Percentiles rank a stretch among this genome's conserved stretches.
These are phyloP conservation scores for Daldinia bambusicola DNA, from an alignment of 495 filamentous ascomycete genomes.

Conservation along the genomic window DNA sequence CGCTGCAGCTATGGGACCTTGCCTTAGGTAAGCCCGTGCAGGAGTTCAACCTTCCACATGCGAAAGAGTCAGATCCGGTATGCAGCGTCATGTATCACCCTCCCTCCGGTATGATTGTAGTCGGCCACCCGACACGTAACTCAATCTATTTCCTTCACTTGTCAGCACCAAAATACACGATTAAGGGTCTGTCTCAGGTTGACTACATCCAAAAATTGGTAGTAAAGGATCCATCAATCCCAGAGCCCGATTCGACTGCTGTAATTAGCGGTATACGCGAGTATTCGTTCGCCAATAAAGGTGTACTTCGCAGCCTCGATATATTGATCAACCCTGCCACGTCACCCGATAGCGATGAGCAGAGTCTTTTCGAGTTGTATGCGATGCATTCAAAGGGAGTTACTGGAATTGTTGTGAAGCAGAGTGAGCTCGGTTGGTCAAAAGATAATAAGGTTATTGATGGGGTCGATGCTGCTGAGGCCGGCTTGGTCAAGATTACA, in stretches of 20 bases:
- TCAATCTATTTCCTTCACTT: slow-evolving; percentile 96
- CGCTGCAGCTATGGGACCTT: slow-evolving; percentile 98
- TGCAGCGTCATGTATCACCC: slow-evolving; percentile 96
- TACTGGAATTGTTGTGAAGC: slow-evolving; percentile 82
- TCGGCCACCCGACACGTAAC: slow-evolving; percentile 96
- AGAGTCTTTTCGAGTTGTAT: slow-evolving; percentile 89
- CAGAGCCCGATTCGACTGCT: slow-evolving; percentile 89
- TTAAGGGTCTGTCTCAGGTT: slow-evolving; percentile 84
- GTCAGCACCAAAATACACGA: slow-evolving; percentile 88
- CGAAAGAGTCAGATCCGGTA: slow-evolving; percentile 94
- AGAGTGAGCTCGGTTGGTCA: slow-evolving; percentile 89
- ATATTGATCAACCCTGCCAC: slow-evolving; percentile 73
- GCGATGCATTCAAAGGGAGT: slow-evolving; percentile 97
- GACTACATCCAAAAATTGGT: slow-evolving; percentile 81
- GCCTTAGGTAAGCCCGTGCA: slow-evolving; percentile 93
- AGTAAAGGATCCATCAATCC: slow-evolving; percentile 75
- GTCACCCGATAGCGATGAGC: slow-evolving; percentile 64
- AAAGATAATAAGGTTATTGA: slow-evolving; percentile 83
- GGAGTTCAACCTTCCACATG: slow-evolving; percentile 95
- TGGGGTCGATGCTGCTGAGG: slow-evolving; percentile 76
- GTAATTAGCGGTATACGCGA: slow-evolving; percentile 95
- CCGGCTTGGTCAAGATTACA: slow-evolving; percentile 64
- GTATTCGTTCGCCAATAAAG: slow-evolving; percentile 89
- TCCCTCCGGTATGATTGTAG: slow-evolving; percentile 85
- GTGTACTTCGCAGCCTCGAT: slow-evolving; percentile 87